Conservation (phyloP, 352 stramenopile genomes). For the Phytophthora lateralis region DNA sequence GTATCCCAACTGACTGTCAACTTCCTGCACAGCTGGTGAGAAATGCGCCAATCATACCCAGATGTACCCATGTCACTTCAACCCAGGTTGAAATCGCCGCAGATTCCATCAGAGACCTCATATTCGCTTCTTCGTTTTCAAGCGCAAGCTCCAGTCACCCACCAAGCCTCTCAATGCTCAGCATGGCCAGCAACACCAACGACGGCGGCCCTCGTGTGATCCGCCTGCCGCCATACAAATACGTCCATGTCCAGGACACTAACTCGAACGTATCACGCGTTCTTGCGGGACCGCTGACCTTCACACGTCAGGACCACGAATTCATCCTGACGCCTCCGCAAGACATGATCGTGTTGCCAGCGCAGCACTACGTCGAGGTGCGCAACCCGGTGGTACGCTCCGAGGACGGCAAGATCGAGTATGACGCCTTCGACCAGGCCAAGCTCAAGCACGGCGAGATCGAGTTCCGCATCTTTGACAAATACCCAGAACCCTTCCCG, state of each 20-base stretch:
- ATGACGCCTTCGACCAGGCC: slow-evolving; percentile 71
- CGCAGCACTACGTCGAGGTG: slow-evolving; percentile 82
- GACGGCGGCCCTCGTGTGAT: slow-evolving; percentile 70
- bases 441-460: slow-evolving; percentile 83
- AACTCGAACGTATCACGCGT: slow-evolving; percentile 87
- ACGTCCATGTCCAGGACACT: slow-evolving; percentile 84
- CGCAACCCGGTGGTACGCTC: slow-evolving; percentile 66
- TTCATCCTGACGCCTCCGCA: slow-evolving; percentile 62
- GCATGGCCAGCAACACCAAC: slow-evolving; percentile 24
- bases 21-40: no score
- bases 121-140: slow-evolving; percentile 14
- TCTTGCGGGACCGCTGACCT: slow-evolving; percentile 75
- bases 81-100: slow-evolving; percentile 15
- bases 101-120: not conserved
- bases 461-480: slow-evolving; percentile 76
- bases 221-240: slow-evolving; percentile 81
- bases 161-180: slow-evolving; percentile 14
- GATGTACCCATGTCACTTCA: slow-evolving; percentile 18
- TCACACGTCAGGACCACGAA: slow-evolving; percentile 84
- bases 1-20: slow-evolving; percentile 31
- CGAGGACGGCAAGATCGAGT: slow-evolving; percentile 53
- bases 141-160: slow-evolving; percentile 7
- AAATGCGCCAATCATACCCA: no score
- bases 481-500: slow-evolving; percentile 80
- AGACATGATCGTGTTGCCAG: slow-evolving; percentile 81